These are phyloP conservation scores for Capronia coronata DNA, from an alignment of 2,329 filamentous ascomycete genomes.

Conservation along the genomic window DNA sequence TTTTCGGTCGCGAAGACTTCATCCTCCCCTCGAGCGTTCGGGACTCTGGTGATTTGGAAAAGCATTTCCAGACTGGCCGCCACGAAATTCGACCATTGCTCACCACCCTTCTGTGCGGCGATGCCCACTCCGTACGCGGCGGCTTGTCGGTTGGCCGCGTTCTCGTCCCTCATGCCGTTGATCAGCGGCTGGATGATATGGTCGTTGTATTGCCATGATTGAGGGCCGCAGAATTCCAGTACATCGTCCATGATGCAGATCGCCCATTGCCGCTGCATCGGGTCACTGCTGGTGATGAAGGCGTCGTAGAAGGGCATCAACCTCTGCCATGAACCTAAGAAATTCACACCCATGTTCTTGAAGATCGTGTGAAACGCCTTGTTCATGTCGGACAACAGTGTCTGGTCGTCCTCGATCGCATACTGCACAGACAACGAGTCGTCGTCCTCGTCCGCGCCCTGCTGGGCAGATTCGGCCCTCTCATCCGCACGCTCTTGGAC, in stretches of 20 bases:
- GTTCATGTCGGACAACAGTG: slow-evolving; percentile 96
- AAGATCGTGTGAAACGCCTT: slow-evolving; percentile 99
- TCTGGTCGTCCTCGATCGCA: slow-evolving; percentile 95
- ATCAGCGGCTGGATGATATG: slow-evolving; percentile 83
- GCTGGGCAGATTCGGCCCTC: slow-evolving; percentile 73
- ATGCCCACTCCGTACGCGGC: slow-evolving; percentile 94
- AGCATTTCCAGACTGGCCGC: slow-evolving; percentile 71
- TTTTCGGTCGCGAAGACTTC: slow-evolving; percentile 98
- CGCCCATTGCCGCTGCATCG: slow-evolving; percentile 96
- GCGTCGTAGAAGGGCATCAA: slow-evolving; percentile 77
- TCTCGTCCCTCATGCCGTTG: slow-evolving; percentile 75
- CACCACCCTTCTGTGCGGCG: slow-evolving; percentile 84
- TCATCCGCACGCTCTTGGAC: slow-evolving; percentile 80
- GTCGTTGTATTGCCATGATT: slow-evolving; percentile 78
- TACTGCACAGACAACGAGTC: slow-evolving; percentile 79
- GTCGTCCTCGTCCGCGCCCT: slow-evolving; percentile 83
- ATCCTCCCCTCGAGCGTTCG: slow-evolving; percentile 79
- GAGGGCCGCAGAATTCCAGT: slow-evolving; percentile 86
- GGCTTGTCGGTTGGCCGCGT: slow-evolving; percentile 88
- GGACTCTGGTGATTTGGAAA: slow-evolving; percentile 75
- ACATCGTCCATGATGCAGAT: slow-evolving; percentile 98
- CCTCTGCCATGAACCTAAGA: slow-evolving; percentile 81
- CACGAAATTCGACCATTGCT: slow-evolving; percentile 80
- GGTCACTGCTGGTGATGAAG: slow-evolving; percentile 67
- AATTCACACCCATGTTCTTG: slow-evolving; percentile 83